A percentile compares a stretch with the other conserved stretches of the same genome.
Conservation (phyloP, 2,329 filamentous ascomycete genomes). For the Xylaria sp. region DNA sequence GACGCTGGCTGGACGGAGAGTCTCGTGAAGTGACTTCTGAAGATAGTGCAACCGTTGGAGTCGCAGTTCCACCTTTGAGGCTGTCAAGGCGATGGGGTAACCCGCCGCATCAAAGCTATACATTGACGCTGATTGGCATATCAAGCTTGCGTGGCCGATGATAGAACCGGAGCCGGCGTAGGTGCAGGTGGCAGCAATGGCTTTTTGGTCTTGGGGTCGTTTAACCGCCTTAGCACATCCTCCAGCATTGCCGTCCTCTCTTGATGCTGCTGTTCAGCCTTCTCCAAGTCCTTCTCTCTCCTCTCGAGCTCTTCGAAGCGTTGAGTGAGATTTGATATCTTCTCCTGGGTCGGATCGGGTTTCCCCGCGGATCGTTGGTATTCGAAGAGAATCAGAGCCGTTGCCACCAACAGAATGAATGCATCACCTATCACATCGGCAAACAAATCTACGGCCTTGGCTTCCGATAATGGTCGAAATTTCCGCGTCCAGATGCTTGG, state of each 20-base stretch:
- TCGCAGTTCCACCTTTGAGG: not conserved
- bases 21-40: not conserved
- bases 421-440: constrained; percentile 60
- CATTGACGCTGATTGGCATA: not conserved
- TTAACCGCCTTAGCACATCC: constrained; percentile 45
- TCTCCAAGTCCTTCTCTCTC: constrained; percentile 47
- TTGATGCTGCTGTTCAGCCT: constrained; percentile 41
- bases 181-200: constrained; percentile 41
- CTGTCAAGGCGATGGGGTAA: too few species aligned
- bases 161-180: constrained; percentile 26
- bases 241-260: constrained; percentile 49
- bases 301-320: constrained; percentile 46
- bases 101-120: not conserved
- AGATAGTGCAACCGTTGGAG: not conserved
- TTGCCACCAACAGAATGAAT: constrained; percentile 57
- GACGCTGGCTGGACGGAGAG: not conserved
- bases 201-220: constrained; percentile 53
- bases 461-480: constrained; percentile 58
- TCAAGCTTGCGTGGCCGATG: constrained; percentile 18
- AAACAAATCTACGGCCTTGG: constrained; percentile 61
- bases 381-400: constrained; percentile 55
- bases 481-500: constrained; percentile 56
- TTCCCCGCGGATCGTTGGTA: constrained; percentile 55
- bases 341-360: constrained; percentile 52
- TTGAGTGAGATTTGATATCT: constrained; percentile 45